Percentiles rank a stretch among this genome's conserved stretches.
Evolutionary conservation across 1,139 yeast species (phyloP).

Genomic region (Hemisphaericaspora xylofermentans): DNA sequence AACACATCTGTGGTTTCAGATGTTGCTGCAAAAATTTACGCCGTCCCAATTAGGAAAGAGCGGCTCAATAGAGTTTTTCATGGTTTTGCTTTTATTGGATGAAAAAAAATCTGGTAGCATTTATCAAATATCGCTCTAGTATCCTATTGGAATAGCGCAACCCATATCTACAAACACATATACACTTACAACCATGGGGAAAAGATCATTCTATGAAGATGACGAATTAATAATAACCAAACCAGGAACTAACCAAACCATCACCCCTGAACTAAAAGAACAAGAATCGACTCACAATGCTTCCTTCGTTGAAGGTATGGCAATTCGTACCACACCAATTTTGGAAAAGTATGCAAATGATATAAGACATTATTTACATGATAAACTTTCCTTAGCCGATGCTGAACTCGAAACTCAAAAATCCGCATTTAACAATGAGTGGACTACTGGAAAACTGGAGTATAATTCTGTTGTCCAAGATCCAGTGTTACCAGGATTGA

Average conservation of each 20-base stretch:
- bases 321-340: constrained; percentile 46
- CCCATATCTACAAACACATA: not conserved
- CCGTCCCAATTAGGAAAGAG: not conserved
- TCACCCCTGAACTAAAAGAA: constrained; percentile 33
- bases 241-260: constrained; percentile 47
- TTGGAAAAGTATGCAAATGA: constrained; percentile 42
- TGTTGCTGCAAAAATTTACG: not conserved
- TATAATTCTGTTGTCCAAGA: constrained; percentile 32
- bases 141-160: no score
- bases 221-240: constrained; percentile 46
- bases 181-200: constrained; percentile 17
- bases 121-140: not conserved
- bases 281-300: constrained; percentile 43
- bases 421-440: constrained; percentile 47
- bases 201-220: constrained; percentile 51
- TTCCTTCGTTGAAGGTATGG: constrained; percentile 52
- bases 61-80: constrained; percentile 1
- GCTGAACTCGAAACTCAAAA: constrained; percentile 48
- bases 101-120: not conserved
- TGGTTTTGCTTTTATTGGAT: constrained; percentile 1
- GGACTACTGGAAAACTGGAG: constrained; percentile 23
- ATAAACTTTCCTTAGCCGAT: constrained; percentile 33
- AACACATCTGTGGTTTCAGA: not conserved
- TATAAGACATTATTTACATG: constrained; percentile 36
- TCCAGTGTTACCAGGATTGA: constrained; percentile 53